phyloP scores from a whole-genome alignment of 2,329 filamentous ascomycete genomes.

The Exophiala spinifera region DNA sequence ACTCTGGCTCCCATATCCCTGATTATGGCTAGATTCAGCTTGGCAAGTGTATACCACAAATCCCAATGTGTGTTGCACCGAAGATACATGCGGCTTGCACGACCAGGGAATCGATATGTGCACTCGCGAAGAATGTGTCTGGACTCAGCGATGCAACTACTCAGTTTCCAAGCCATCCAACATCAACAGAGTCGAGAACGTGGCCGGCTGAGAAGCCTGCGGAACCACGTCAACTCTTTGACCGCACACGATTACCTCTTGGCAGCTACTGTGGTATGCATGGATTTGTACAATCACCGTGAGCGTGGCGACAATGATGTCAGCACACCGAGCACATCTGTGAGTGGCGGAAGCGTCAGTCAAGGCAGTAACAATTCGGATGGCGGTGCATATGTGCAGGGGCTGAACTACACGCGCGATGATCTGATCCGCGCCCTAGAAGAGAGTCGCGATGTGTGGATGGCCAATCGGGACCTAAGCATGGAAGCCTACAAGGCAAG shows the following conservation, averaged over 20 bases:
- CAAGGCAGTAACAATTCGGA: slow-evolving; percentile 23
- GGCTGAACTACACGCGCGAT: slow-evolving; percentile 43
- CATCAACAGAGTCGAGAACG: slow-evolving; percentile 69
- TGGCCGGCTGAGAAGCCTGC: slow-evolving; percentile 68
- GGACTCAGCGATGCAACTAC: slow-evolving; percentile 77
- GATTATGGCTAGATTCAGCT: slow-evolving; percentile 77
- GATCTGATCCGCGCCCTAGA: slow-evolving; percentile 77
- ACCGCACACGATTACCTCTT: slow-evolving; percentile 83
- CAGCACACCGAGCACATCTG: slow-evolving; percentile 42
- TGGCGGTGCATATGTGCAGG: slow-evolving; percentile 21
- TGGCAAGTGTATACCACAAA: slow-evolving; percentile 85
- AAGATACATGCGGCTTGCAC: slow-evolving; percentile 75
- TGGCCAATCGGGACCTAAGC: slow-evolving; percentile 68
- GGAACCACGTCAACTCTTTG: slow-evolving; percentile 75
- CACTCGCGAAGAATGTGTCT: slow-evolving; percentile 82
- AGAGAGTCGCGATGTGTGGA: slow-evolving; percentile 74
- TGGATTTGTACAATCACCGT: slow-evolving; percentile 69
- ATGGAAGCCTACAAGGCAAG: slow-evolving; percentile 90
- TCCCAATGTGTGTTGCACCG: slow-evolving; percentile 85
- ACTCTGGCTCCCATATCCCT: slow-evolving; percentile 65
- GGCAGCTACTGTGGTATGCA: slow-evolving; percentile 76
- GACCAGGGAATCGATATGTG: slow-evolving; percentile 74
- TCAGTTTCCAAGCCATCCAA: slow-evolving; percentile 73
- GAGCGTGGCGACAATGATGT: slow-evolving; percentile 43
- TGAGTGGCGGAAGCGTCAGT: slow-evolving; percentile 27